Percentiles rank a stretch among this genome's conserved stretches.
phyloP scores from a whole-genome alignment of 2,329 filamentous ascomycete species.

The Calonectria henricotiae region DNA sequence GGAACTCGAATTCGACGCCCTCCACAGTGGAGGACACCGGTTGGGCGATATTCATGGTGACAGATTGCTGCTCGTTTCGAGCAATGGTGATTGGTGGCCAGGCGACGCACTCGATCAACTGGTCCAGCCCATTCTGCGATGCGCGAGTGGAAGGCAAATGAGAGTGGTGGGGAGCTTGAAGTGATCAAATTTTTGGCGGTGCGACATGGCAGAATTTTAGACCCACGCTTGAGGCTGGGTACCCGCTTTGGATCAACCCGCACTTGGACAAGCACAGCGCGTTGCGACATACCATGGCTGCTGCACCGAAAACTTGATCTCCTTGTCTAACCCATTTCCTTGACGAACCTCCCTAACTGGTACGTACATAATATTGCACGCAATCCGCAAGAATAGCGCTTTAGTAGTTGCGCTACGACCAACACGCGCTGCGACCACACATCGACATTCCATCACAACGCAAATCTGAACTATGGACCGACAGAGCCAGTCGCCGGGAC shows the following conservation, averaged over 20 bases:
- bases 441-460: not conserved
- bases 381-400: not conserved
- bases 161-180: constrained; percentile 47
- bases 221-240: constrained; percentile 31
- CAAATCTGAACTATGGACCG: constrained; percentile 65
- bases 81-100: constrained; percentile 45
- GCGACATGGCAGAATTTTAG: constrained; percentile 61
- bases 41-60: constrained; percentile 80
- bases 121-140: constrained; percentile 47
- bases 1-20: constrained; percentile 91
- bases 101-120: constrained; percentile 48
- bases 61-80: constrained; percentile 40
- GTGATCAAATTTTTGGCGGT: constrained; percentile 66
- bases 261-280: not conserved
- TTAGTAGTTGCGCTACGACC: not conserved
- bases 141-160: constrained; percentile 39
- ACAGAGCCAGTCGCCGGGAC: constrained; percentile 65
- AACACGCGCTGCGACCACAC: not conserved
- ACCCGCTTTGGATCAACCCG: constrained; percentile 8
- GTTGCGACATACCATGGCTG: not conserved
- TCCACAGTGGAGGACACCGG: constrained; percentile 88
- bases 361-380: not conserved
- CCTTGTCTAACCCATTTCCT: not conserved
- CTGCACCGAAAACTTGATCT: not conserved
- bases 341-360: not conserved